These are phyloP conservation scores for Jaenimonas drosophilae DNA, from an alignment of 208 protist genomes.

Conservation along the genomic window DNA sequence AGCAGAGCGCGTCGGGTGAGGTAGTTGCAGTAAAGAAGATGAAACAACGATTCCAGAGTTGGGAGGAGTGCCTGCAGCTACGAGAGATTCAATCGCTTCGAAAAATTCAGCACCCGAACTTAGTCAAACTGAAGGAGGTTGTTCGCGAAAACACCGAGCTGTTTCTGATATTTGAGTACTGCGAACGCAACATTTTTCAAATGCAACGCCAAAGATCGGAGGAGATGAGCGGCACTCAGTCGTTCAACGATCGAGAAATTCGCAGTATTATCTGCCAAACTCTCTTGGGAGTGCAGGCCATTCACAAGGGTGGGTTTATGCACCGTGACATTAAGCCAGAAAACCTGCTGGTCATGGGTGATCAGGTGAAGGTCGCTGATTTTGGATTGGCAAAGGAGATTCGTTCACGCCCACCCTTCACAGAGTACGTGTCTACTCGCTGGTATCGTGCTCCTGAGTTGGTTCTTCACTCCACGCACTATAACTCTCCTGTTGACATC, in stretches of 20 bases:
- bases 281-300: constrained; percentile 68
- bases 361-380: constrained; percentile 95
- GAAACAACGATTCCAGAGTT: constrained; percentile 97
- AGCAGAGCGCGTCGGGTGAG: constrained; percentile 85
- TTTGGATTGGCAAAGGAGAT: constrained; percentile 96
- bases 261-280: constrained; percentile 93
- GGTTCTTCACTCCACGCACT: constrained; percentile 96
- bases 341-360: constrained; percentile 85
- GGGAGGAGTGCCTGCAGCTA: constrained; percentile 96
- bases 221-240: constrained; percentile 60
- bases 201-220: constrained; percentile 88
- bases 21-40: constrained; percentile 98
- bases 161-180: constrained; percentile 97
- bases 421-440: constrained; percentile 97
- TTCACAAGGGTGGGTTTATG: constrained; percentile 92
- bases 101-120: constrained; percentile 95
- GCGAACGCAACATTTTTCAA: constrained; percentile 95
- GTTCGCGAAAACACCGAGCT: constrained; percentile 97
- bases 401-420: constrained; percentile 94
- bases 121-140: constrained; percentile 97
- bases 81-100: constrained; percentile 94
- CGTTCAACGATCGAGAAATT: constrained; percentile 91
- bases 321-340: constrained; percentile 93
- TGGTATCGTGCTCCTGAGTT: constrained; percentile 98
- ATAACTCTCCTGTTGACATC: constrained; percentile 96